Evolutionary conservation across 1,139 yeast genomes (phyloP).

Genomic region (Blastobotrys serpentis): DNA sequence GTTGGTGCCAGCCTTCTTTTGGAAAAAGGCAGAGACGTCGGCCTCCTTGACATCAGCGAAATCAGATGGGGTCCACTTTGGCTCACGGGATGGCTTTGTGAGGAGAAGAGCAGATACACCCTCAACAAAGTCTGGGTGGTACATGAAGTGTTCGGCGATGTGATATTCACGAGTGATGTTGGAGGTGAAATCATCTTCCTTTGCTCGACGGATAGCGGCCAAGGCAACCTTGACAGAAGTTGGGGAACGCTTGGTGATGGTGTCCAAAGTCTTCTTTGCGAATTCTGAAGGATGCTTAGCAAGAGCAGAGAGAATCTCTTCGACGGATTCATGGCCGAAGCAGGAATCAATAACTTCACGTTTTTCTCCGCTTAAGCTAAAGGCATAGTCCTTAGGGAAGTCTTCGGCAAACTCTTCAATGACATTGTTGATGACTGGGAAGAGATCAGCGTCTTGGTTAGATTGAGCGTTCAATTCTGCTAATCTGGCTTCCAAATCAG

Average conservation of each 20-base stretch:
- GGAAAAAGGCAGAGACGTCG: constrained; percentile 32
- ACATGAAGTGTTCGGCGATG: constrained; percentile 76
- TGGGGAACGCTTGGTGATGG: constrained; percentile 62
- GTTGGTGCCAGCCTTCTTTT: constrained; percentile 27
- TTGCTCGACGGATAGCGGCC: constrained; percentile 65
- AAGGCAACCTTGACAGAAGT: constrained; percentile 75
- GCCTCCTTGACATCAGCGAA: constrained; percentile 36
- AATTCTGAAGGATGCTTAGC: constrained; percentile 59
- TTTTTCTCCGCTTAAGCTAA: constrained; percentile 56
- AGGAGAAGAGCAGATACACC: constrained; percentile 75
- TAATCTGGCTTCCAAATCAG: constrained; percentile 62
- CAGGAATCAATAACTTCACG: constrained; percentile 65
- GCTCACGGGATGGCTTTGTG: constrained; percentile 55
- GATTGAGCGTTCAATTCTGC: constrained; percentile 43
- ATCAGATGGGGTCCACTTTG: constrained; percentile 51
- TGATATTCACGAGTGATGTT: constrained; percentile 74
- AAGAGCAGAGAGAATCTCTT: constrained; percentile 60
- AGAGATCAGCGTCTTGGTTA: constrained; percentile 43
- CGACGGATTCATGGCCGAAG: constrained; percentile 60
- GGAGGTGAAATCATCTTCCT: constrained; percentile 55
- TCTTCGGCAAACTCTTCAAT: constrained; percentile 76
- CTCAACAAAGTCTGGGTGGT: constrained; percentile 62
- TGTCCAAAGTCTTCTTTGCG: constrained; percentile 59
- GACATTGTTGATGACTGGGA: constrained; percentile 62
- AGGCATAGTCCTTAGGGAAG: constrained; percentile 63